A percentile compares a stretch with the other conserved stretches of the same genome.
These are phyloP conservation scores for Buxus sempervirens DNA, from an alignment of 164 flowering plant genomes.

Conservation along the genomic window DNA sequence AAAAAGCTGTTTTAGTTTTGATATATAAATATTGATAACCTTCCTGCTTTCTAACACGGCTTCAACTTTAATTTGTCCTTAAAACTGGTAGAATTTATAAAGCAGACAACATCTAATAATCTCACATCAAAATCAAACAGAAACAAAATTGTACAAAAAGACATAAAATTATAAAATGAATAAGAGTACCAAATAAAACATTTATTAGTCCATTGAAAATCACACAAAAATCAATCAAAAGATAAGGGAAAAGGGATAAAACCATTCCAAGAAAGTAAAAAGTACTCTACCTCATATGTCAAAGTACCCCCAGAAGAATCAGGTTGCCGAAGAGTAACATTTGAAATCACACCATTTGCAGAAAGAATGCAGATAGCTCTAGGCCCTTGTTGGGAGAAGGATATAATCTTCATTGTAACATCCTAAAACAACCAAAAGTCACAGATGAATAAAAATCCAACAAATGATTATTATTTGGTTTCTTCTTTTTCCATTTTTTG, in stretches of 20 bases:
- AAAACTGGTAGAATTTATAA: not conserved
- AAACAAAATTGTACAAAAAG: not conserved
- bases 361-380: conserved; percentile 95
- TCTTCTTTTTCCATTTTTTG: no score
- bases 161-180: not conserved
- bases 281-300: conserved; percentile 84
- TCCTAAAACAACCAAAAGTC: conserved; percentile 48
- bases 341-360: conserved; percentile 93
- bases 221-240: not conserved
- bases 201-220: not conserved
- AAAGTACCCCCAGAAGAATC: conserved; percentile 97
- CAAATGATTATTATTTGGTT: not conserved
- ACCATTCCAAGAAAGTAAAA: not conserved
- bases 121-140: not conserved
- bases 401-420: conserved; percentile 92
- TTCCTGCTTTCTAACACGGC: not conserved
- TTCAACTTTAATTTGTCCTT: not conserved
- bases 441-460: not conserved
- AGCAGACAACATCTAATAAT: not conserved
- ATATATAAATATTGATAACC: not conserved
- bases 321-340: conserved; percentile 97
- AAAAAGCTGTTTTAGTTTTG: no score
- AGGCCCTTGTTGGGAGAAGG: conserved; percentile 99
- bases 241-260: not conserved
- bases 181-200: not conserved